phyloP scores from a whole-genome alignment of 2,329 filamentous ascomycete genomes.

The Penicillium corylophilum region DNA sequence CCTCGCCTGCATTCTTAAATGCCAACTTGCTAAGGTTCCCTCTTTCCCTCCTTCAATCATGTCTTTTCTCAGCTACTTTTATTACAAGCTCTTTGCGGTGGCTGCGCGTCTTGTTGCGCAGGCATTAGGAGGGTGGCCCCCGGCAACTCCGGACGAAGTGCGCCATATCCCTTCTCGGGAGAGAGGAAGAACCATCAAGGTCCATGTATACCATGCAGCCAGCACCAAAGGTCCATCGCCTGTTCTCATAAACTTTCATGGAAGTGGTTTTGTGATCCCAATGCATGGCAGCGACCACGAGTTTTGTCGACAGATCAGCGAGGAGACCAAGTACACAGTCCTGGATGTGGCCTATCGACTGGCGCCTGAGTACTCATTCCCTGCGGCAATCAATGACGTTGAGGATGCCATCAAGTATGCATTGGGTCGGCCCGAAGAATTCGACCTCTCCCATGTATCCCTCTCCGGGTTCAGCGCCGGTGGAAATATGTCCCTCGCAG shows the following conservation, averaged over 20 bases:
- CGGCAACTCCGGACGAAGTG: conserved; percentile 25
- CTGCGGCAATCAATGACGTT: conserved; percentile 41
- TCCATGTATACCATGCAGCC: conserved; percentile 29
- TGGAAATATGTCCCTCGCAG: conserved; percentile 40
- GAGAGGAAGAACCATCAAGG: conserved; percentile 28
- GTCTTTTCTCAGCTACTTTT: conserved; percentile 14
- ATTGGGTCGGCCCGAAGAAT: conserved; percentile 33
- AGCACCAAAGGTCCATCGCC: conserved; percentile 21
- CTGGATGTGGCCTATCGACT: conserved; percentile 43
- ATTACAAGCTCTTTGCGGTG: conserved; percentile 22
- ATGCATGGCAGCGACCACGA: conserved; percentile 32
- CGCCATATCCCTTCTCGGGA: conserved; percentile 33
- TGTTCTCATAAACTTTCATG: conserved; percentile 36
- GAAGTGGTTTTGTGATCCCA: conserved; percentile 36
- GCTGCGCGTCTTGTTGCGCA: conserved; percentile 14
- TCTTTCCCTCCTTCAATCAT: neutral
- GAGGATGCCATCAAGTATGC: conserved; percentile 41
- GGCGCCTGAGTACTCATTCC: conserved; percentile 43
- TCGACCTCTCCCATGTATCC: conserved; percentile 33
- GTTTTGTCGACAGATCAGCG: conserved; percentile 30
- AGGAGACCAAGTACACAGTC: conserved; percentile 31
- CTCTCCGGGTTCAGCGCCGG: conserved; percentile 48
- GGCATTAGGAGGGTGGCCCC: neutral
- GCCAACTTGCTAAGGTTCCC: neutral
- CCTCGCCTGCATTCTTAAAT: conserved; percentile 6